A percentile compares a stretch with the other conserved stretches of the same genome.
Conservation (phyloP, 2,329 filamentous ascomycete species). For the Fonsecaea pedrosoi region DNA sequence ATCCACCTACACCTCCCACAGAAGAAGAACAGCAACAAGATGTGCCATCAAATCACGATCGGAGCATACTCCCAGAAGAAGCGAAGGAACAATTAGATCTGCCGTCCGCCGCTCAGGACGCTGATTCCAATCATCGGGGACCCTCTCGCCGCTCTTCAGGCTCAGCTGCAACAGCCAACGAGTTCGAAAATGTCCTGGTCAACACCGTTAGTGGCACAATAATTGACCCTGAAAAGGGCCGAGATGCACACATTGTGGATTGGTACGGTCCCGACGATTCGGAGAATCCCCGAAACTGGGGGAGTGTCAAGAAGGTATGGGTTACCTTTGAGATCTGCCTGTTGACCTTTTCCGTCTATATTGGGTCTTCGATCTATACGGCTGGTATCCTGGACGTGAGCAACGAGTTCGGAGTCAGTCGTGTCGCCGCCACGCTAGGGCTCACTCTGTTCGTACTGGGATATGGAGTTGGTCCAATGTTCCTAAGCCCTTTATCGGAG, state of each 20-base stretch:
- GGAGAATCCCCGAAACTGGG: conserved; percentile 59
- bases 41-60: conserved; percentile 2
- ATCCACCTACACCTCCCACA: background rate
- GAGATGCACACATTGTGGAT: conserved; percentile 57
- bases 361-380: conserved; percentile 60
- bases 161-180: conserved; percentile 18
- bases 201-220: conserved; percentile 15
- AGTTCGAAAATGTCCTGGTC: conserved; percentile 24
- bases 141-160: conserved; percentile 3
- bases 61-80: background rate
- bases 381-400: conserved; percentile 53
- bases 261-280: conserved; percentile 51
- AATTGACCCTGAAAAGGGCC: conserved; percentile 55
- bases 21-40: conserved; percentile 1
- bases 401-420: conserved; percentile 53
- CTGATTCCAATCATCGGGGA: background rate
- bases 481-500: conserved; percentile 56
- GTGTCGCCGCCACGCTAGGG: conserved; percentile 57
- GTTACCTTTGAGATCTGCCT: conserved; percentile 57
- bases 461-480: conserved; percentile 55
- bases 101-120: background rate
- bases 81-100: conserved; percentile 10
- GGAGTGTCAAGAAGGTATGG: conserved; percentile 51
- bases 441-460: conserved; percentile 60
- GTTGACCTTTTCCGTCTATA: conserved; percentile 60